Evolutionary conservation across 768 basidiomycete species (phyloP).

Genomic region (Boletus huronensis): DNA sequence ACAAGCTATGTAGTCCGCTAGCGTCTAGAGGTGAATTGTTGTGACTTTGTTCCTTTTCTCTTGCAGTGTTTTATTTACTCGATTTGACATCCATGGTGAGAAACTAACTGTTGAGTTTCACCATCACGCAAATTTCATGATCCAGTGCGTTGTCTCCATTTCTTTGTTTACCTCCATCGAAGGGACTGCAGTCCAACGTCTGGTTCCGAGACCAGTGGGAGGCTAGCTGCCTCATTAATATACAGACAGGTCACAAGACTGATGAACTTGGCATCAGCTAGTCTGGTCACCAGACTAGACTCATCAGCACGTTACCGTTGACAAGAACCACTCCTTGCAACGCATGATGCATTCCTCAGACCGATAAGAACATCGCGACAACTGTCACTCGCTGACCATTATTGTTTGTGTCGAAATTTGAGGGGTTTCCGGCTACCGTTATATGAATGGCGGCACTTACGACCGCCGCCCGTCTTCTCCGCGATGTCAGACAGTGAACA

Average conservation of each 20-base stretch:
- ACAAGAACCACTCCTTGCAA: not conserved
- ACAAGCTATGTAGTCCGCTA: conserved; percentile 30
- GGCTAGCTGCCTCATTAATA: not conserved
- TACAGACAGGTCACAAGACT: not conserved
- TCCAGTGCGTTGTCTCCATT: not conserved
- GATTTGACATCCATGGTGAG: conserved; percentile 18
- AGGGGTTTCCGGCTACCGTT: not conserved
- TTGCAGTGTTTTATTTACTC: conserved; percentile 26
- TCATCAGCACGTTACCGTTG: not conserved
- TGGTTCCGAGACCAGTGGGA: not conserved
- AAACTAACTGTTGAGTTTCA: not conserved
- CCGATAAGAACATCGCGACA: not conserved
- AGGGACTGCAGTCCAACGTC: not conserved
- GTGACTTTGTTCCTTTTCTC: conserved; percentile 13
- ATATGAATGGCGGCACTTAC: not conserved
- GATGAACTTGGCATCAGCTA: not conserved
- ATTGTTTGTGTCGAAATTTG: not conserved
- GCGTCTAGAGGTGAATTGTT: conserved; percentile 14
- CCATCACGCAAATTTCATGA: not conserved
- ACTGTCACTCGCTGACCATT: not conserved
- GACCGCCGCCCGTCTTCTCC: not conserved
- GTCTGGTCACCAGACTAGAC: too few species aligned
- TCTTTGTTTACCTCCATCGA: not conserved
- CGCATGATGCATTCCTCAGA: not conserved
- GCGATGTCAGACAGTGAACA: not conserved